Percentiles rank a stretch among this genome's conserved stretches.
These are phyloP conservation scores for Didymella arachidicola DNA, from an alignment of 2,329 filamentous ascomycete species.

Conservation along the genomic window DNA sequence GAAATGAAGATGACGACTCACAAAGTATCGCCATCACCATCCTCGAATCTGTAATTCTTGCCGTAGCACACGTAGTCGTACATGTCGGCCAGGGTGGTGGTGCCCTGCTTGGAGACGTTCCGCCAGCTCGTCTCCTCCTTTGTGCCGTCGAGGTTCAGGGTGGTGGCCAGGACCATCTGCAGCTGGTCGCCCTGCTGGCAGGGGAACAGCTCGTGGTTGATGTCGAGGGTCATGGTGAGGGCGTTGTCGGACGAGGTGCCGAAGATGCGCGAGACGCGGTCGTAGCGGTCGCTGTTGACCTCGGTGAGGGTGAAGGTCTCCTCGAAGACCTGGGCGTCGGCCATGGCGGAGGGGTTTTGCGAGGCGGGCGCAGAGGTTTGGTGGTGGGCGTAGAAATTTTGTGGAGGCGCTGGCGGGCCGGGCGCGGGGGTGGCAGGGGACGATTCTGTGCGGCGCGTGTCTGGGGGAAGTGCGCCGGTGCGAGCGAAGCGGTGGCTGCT, in stretches of 20 bases:
- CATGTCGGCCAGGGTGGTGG: slow-evolving; percentile 71
- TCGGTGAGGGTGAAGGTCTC: slow-evolving; percentile 85
- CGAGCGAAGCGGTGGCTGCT: neutral
- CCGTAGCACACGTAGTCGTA: slow-evolving; percentile 90
- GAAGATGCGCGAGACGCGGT: slow-evolving; percentile 86
- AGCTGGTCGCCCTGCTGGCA: slow-evolving; percentile 76
- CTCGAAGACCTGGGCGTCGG: slow-evolving; percentile 92
- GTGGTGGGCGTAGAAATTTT: slow-evolving; percentile 9
- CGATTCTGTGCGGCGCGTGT: neutral
- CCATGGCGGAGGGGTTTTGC: slow-evolving; percentile 58
- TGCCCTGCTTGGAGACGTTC: slow-evolving; percentile 58
- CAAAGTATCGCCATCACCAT: slow-evolving; percentile 85
- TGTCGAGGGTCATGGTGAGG: slow-evolving; percentile 84
- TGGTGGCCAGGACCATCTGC: slow-evolving; percentile 82
- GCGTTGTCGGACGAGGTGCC: slow-evolving; percentile 78
- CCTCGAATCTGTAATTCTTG: slow-evolving; percentile 89
- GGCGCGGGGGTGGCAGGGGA: neutral
- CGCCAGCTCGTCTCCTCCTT: slow-evolving; percentile 74
- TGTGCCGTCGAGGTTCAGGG: slow-evolving; percentile 80
- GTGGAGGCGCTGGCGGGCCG: neutral
- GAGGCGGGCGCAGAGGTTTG: neutral
- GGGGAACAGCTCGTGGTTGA: slow-evolving; percentile 93
- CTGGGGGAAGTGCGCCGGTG: neutral
- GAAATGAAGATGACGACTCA: slow-evolving; percentile 59
- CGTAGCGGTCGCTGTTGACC: slow-evolving; percentile 88